A percentile compares a stretch with the other conserved stretches of the same genome.
Evolutionary conservation across 257 asterid species (phyloP).

Genomic region (Gentiana macrophylla): DNA sequence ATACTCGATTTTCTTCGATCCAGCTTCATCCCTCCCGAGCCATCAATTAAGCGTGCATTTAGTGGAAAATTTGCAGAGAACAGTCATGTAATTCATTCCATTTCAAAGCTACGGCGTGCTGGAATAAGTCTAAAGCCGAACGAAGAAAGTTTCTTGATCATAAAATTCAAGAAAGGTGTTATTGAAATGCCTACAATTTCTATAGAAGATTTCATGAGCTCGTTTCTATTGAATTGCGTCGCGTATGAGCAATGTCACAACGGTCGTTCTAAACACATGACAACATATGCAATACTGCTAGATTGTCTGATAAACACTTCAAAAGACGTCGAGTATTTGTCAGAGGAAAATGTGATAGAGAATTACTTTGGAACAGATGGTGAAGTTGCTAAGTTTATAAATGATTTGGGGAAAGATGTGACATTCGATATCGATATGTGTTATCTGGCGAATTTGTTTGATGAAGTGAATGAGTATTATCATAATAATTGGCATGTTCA

Average conservation of each 20-base stretch:
- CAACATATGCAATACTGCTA: conserved; percentile 56
- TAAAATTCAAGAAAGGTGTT: neutral
- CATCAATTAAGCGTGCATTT: conserved; percentile 11
- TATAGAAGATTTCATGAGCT: neutral
- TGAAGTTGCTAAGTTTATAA: conserved; percentile 17
- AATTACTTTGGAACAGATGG: conserved; percentile 7
- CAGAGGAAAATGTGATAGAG: neutral
- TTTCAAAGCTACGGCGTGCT: conserved; percentile 53
- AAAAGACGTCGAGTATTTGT: neutral
- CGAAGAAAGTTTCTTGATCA: neutral
- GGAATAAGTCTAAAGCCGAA: conserved; percentile 23
- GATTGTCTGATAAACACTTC: conserved; percentile 25
- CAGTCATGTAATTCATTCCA: conserved; percentile 40
- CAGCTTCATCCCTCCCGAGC: conserved; percentile 38
- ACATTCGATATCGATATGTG: conserved; percentile 40
- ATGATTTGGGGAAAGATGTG: conserved; percentile 54
- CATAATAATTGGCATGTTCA: conserved; percentile 55
- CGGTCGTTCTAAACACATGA: conserved; percentile 34
- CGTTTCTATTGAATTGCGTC: neutral
- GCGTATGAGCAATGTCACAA: neutral
- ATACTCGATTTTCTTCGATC: conserved; percentile 58
- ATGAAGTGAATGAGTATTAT: conserved; percentile 46
- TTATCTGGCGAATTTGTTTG: conserved; percentile 41
- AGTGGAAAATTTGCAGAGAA: neutral
- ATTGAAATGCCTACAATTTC: neutral